Evolutionary conservation across 1,284 basidiomycete species (phyloP), one percentile per base, ranked within the genome.

Genomic region (Sparassis latifolia): DNA sequence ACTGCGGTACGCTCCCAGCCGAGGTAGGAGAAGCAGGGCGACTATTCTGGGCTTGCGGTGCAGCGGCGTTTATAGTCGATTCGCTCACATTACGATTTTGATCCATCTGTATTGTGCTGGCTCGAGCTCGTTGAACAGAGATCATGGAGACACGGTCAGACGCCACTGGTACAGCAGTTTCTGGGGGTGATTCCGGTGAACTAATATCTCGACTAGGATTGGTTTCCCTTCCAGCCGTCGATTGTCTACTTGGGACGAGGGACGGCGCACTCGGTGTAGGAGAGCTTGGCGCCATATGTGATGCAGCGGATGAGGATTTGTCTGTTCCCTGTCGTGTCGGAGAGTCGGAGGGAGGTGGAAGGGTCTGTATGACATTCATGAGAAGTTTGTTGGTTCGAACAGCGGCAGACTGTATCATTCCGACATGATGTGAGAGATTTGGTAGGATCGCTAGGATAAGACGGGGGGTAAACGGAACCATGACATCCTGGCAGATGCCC

Each of bases 401-500:
- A 0, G 97, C 97, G 3, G 90, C 89, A 0, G 79, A 77, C 60
- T 95, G 91, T 54, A 99, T 98, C 72, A 90, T 88, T 0, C 85
- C 76, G 47, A 87, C 87, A 60, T 94, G 90, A 58, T 96, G 94
- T 0, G 97, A 93, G 35, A 99, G 83, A 63, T 94, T 97, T 1
- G 94, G 93, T 10, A 99, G 78, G 52, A 99, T 89, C 10, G 91
- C 91, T 4, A 89, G 87, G 44, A 99, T 89, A 40, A 99, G 82
- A 35, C 90, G 83, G 1, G 97, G 94, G 0, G 94, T 95, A 63
- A 97, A 97, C 2, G 92, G 90, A 29, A 99, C 83, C 72, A 98
- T 90, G 47, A 97, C 92, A 61, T 92, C 89, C 55, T 90, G 85
- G 4, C 88, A 88, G 58, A 97, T 93, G 42, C 77, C 79, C 20